Base-by-base conservation (phyloP, 169 alveolate genomes). In the Amoebophrya sp. region DNA sequence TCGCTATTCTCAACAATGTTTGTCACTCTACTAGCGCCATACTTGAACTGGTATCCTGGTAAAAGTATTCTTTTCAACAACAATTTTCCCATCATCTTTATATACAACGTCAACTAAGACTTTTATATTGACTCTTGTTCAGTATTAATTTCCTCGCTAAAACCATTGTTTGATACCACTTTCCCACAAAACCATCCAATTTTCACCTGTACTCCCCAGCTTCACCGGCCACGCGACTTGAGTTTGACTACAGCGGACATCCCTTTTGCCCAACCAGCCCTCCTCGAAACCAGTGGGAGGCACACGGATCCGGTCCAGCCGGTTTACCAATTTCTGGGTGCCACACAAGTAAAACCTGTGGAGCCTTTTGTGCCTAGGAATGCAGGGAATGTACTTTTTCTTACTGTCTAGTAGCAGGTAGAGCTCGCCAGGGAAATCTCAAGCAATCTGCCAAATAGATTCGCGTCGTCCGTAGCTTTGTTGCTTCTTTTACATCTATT, bases 261-360 rank as follows among this genome's bases (percentile, higher is more conserved):
- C 83, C 2, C 12, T 6, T 12, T 26, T 12, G 83, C 83, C 39
- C 83, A 65, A 36, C 83, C 83, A 36, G 83, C 83, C 3, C 26
- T 65, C 2, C 2, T 65, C 39, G 83, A 65, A 65, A 65, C 12
- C 33, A 12, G 36, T 26, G 83, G 83, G 26, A 1, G 83, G 33
- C 83, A 65, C 83, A 65, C 83, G n/a, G 26, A 65, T 26, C 83
- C 83, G 2, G 3, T 65, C 39, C 83, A 65, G 83, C 83, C 83
- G 83, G 38, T 26, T 29, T 65, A 65, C 26, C 83, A 65, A 18
- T 65, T 65, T 26, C 83, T 65, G 33, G 83, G 83, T 36, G 83
- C 83, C 33, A 65, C 83, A 6, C 83, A 65, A 26, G 83, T 65
- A 26, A 6, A 26, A 18, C 83, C 83, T 10, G 83, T 65, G 83